Evolutionary conservation across 2,329 filamentous ascomycete species (phyloP).

Genomic region (Allantophomopsis cytisporea): DNA sequence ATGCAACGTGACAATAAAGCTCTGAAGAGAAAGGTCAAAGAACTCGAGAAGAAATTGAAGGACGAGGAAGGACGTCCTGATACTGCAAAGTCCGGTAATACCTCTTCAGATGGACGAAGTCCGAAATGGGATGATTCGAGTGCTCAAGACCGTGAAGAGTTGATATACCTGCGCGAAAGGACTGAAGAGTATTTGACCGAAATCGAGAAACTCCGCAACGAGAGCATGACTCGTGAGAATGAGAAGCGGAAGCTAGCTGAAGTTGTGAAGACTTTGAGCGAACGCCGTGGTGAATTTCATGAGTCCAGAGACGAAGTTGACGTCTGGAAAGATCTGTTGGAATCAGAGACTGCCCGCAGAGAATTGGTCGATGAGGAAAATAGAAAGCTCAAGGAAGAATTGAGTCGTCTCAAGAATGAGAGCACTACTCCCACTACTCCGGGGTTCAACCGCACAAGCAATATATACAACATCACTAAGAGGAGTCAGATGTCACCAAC

Average conservation of each 20-base stretch:
- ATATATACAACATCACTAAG: conserved; percentile 51
- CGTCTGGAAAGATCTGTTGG: conserved; percentile 89
- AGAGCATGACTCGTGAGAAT: conserved; percentile 64
- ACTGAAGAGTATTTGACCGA: conserved; percentile 74
- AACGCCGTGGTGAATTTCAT: conserved; percentile 29
- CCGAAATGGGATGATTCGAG: conserved; percentile 42
- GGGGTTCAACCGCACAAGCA: conserved; percentile 43
- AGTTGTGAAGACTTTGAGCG: conserved; percentile 54
- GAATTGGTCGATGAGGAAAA: conserved; percentile 90
- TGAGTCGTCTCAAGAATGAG: conserved; percentile 58
- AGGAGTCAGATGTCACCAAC: conserved; percentile 32
- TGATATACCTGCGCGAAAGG: conserved; percentile 71
- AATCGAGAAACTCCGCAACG: conserved; percentile 69
- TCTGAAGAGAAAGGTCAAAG: conserved; percentile 67
- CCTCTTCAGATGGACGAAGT: conserved; percentile 41
- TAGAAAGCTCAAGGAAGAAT: conserved; percentile 68
- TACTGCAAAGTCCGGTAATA: conserved; percentile 40
- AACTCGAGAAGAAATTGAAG: conserved; percentile 69
- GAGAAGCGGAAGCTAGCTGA: conserved; percentile 82
- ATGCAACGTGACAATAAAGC: conserved; percentile 84
- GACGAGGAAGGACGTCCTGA: conserved; percentile 48
- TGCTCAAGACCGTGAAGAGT: conserved; percentile 62
- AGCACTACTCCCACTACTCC: conserved; percentile 20
- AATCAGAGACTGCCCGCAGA: conserved; percentile 78
- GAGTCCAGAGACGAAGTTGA: conserved; percentile 53